A percentile compares a stretch with the other conserved stretches of the same genome.
These are phyloP conservation scores for Pestalotiopsis sp. DNA, from an alignment of 2,329 filamentous ascomycete species.

Conservation along the genomic window DNA sequence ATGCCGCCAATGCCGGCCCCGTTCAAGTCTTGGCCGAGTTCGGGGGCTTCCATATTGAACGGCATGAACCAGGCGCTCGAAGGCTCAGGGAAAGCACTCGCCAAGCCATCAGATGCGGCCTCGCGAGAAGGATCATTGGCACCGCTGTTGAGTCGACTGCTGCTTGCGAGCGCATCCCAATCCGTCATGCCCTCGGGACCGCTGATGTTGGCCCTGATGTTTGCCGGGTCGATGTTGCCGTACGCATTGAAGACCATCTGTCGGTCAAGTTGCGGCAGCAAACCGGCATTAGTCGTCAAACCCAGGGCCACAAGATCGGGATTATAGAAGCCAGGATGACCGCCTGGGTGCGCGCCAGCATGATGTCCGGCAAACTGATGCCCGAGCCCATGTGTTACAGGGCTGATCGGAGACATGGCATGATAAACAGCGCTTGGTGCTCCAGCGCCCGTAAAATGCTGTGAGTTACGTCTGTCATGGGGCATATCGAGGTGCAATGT, in stretches of 20 bases:
- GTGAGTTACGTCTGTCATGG: conserved; percentile 24
- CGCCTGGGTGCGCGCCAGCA: neutral
- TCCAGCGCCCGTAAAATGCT: conserved; percentile 35
- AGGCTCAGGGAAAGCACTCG: conserved; percentile 39
- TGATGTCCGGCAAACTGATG: conserved; percentile 23
- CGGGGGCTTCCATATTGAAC: conserved; percentile 84
- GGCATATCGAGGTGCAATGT: conserved; percentile 36
- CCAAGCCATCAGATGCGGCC: conserved; percentile 24
- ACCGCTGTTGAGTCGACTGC: conserved; percentile 28
- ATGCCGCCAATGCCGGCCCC: conserved; percentile 43
- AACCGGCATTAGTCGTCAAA: conserved; percentile 48
- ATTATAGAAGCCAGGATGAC: conserved; percentile 44
- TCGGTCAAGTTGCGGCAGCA: conserved; percentile 71
- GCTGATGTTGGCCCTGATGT: conserved; percentile 31
- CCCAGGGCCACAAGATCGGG: conserved; percentile 56
- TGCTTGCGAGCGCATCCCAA: conserved; percentile 45
- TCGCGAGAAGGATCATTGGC: conserved; percentile 29
- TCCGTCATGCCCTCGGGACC: conserved; percentile 42
- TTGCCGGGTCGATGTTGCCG: conserved; percentile 46
- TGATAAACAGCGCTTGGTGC: conserved; percentile 38
- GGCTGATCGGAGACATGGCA: conserved; percentile 54
- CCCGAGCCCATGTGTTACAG: conserved; percentile 41
- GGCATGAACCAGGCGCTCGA: conserved; percentile 87
- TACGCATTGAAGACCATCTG: conserved; percentile 79
- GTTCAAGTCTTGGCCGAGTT: conserved; percentile 51